A percentile compares a stretch with the other conserved stretches of the same genome.
Conservation (phyloP, 139 green algal species). For the Deuterostichococcus epilithicus region DNA sequence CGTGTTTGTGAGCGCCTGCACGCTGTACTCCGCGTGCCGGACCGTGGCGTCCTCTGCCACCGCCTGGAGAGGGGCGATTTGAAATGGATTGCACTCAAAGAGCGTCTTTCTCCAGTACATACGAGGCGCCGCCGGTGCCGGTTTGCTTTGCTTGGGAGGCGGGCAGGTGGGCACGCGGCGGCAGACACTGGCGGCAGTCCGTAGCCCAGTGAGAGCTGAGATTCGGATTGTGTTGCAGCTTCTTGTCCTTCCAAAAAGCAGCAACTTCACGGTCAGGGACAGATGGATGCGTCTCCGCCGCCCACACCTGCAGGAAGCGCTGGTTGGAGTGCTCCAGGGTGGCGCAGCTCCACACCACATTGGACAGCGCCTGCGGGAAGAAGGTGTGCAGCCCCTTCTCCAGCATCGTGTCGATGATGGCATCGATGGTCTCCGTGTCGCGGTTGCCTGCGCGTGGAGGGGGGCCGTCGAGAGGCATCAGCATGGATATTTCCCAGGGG, state of each 20-base stretch:
- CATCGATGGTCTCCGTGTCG: neutral
- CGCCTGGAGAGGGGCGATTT: conserved; percentile 12
- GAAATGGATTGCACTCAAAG: too few relatives aligned
- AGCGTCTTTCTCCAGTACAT: too few relatives aligned
- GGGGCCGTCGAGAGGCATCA: neutral
- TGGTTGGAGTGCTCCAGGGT: conserved; percentile 24
- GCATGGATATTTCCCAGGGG: too few relatives aligned
- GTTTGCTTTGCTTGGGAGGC: too few relatives aligned
- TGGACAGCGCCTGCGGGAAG: conserved; percentile 40
- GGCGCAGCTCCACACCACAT: conserved; percentile 42
- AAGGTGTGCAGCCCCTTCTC: neutral
- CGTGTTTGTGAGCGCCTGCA: conserved; percentile 41
- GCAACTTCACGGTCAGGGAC: too few relatives aligned
- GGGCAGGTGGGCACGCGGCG: too few relatives aligned
- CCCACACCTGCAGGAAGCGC: conserved; percentile 17
- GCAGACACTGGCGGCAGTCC: too few relatives aligned
- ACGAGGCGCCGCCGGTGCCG: too few relatives aligned
- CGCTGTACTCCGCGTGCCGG: conserved; percentile 21
- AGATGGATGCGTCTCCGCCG: too few relatives aligned
- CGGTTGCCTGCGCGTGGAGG: neutral
- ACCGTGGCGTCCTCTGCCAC: conserved; percentile 5
- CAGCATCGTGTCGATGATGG: neutral
- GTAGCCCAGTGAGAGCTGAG: too few relatives aligned
- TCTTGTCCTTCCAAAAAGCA: too few relatives aligned
- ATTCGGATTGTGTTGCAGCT: too few relatives aligned